Percentiles rank a stretch among this genome's conserved stretches.
Evolutionary conservation across 192 early-diverging fungal genomes (phyloP).

Genomic region (Tieghemiomyces parasiticus): DNA sequence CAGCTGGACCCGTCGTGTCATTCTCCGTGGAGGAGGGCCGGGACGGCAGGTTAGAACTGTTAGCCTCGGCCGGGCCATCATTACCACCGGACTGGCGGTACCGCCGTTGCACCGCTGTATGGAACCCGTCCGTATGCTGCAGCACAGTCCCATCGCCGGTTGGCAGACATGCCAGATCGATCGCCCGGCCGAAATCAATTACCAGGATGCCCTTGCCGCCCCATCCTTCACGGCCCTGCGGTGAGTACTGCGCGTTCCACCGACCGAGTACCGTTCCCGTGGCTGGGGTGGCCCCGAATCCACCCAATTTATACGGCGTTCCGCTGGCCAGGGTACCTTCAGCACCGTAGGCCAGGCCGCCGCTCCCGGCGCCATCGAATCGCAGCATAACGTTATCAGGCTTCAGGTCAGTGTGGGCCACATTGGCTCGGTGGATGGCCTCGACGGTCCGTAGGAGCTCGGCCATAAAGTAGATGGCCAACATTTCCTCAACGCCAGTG

Average conservation of each 20-base stretch:
- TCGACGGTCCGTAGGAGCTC: slow-evolving; percentile 8
- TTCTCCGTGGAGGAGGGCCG: no score
- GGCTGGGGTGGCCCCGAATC: neutral
- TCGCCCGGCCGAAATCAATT: slow-evolving; percentile 11
- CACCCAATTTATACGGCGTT: neutral
- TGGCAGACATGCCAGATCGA: neutral
- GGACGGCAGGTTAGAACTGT: no score
- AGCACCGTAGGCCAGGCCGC: neutral
- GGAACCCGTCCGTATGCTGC: no score
- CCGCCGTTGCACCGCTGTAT: no score
- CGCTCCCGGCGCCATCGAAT: neutral
- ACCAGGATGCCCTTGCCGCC: slow-evolving; percentile 4
- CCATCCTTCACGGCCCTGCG: slow-evolving; percentile 5
- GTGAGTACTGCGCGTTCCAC: slow-evolving; percentile 8
- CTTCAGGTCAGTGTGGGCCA: slow-evolving; percentile 10
- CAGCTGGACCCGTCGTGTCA: no score
- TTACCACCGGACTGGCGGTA: no score
- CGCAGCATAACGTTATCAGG: slow-evolving; percentile 8
- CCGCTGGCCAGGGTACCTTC: no score
- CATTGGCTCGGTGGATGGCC: slow-evolving; percentile 1
- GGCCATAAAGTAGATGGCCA: slow-evolving; percentile 7
- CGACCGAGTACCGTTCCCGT: neutral
- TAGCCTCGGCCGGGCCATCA: no score
- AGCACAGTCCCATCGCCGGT: no score
- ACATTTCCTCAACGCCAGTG: slow-evolving; percentile 9